Percentiles rank a stretch among this genome's conserved stretches.
These are phyloP conservation scores for Penicillium concentricum DNA, from an alignment of 2,329 filamentous ascomycete genomes.

Conservation along the genomic window DNA sequence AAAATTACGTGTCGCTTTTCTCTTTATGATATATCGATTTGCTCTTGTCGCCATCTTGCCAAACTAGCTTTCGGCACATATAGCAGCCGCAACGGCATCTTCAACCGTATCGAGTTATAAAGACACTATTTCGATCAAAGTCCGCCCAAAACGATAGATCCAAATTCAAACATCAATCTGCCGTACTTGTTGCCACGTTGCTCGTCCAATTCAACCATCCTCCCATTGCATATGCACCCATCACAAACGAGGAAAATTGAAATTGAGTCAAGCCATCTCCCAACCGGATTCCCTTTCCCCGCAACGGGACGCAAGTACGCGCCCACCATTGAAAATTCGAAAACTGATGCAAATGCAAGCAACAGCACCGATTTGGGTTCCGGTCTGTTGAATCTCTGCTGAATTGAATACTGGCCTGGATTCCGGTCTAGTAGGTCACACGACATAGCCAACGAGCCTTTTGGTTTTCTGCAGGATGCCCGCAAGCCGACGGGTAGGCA, in stretches of 20 bases:
- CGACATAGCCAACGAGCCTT: background rate
- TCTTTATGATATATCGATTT: background rate
- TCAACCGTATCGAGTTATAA: background rate
- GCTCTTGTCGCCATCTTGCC: background rate
- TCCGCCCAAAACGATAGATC: background rate
- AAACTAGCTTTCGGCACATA: background rate
- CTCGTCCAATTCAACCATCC: background rate
- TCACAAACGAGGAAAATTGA: background rate
- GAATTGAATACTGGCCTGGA: constrained; percentile 1
- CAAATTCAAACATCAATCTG: background rate
- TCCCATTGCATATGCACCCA: background rate
- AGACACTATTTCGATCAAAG: background rate
- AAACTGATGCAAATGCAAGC: background rate
- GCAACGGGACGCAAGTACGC: background rate
- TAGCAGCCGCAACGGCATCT: background rate
- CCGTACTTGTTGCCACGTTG: background rate
- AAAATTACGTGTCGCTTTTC: background rate
- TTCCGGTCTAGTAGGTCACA: background rate
- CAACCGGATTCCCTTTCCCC: background rate
- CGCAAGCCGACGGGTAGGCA: background rate
- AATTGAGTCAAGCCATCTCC: background rate
- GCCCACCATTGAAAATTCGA: background rate
- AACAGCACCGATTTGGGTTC: background rate
- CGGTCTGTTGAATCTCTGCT: background rate
- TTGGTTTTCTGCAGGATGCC: background rate